Evolutionary conservation across 1,284 basidiomycete genomes (phyloP).

Genomic region (Tilletia indica): DNA sequence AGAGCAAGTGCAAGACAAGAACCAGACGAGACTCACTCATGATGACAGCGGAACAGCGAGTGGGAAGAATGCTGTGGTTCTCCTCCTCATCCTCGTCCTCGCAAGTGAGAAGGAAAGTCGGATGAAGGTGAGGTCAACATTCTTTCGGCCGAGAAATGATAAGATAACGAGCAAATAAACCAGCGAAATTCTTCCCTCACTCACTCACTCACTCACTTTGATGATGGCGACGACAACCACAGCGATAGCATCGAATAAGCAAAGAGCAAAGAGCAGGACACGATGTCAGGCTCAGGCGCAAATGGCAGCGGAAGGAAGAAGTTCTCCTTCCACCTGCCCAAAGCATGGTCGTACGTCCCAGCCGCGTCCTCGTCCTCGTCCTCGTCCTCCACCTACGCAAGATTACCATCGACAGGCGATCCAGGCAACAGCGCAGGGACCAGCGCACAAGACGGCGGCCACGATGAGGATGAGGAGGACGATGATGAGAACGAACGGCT

Average conservation of each 20-base stretch:
- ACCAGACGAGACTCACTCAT: too few relatives aligned
- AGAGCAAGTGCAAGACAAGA: too few relatives aligned
- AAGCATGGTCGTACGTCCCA: not conserved
- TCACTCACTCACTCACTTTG: too few relatives aligned
- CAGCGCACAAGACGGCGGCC: too few relatives aligned
- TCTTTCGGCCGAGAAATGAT: constrained; percentile 1
- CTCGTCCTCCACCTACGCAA: not conserved
- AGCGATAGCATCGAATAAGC: too few relatives aligned
- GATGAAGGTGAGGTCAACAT: not conserved
- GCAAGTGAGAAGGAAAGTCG: too few relatives aligned
- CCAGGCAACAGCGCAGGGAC: not conserved
- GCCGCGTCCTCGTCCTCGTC: not conserved
- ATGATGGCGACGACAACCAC: too few relatives aligned
- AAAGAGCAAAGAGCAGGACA: too few relatives aligned
- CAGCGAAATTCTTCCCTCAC: too few relatives aligned
- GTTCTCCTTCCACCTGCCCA: constrained; percentile 4
- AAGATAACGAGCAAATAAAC: not conserved
- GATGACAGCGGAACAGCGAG: too few relatives aligned
- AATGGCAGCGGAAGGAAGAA: not conserved
- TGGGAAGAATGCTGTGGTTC: not conserved
- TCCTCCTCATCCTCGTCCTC: constrained; percentile 4
- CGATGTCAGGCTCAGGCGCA: not conserved
- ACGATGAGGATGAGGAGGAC: constrained; percentile 3
- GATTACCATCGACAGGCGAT: not conserved
- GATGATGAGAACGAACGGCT: not conserved